phyloP scores from a whole-genome alignment of 2,329 filamentous ascomycete species.

The Gnomoniopsis smithogilvyi region DNA sequence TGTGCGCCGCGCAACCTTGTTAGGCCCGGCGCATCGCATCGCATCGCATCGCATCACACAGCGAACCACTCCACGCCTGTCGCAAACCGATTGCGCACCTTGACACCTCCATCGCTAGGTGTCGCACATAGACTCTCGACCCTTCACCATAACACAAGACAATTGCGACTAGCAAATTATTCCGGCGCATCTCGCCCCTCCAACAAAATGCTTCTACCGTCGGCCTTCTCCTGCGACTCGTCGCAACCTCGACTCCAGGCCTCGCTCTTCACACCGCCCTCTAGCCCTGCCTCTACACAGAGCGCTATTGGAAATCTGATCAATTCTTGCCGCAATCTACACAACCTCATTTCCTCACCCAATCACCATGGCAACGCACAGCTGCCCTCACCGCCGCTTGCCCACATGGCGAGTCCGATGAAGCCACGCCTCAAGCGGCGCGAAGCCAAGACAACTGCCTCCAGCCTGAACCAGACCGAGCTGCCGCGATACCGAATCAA shows the following conservation, averaged over 20 bases:
- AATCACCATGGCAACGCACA: slow-evolving; percentile 27
- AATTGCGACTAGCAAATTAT: background rate
- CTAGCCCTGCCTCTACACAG: slow-evolving; percentile 49
- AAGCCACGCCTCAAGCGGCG: slow-evolving; percentile 55
- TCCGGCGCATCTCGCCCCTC: background rate
- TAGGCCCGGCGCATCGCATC: slow-evolving; percentile 15
- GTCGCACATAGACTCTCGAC: background rate
- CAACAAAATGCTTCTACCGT: slow-evolving; percentile 53
- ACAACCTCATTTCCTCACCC: slow-evolving; percentile 51
- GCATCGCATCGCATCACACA: too few relatives aligned
- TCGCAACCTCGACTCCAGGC: slow-evolving; percentile 47
- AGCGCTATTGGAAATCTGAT: slow-evolving; percentile 53
- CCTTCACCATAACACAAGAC: background rate
- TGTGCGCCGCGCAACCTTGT: slow-evolving; percentile 12
- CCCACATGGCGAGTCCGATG: slow-evolving; percentile 44
- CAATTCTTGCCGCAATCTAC: slow-evolving; percentile 58
- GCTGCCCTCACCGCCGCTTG: slow-evolving; percentile 54
- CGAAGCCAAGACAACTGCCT: slow-evolving; percentile 24
- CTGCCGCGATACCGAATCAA: slow-evolving; percentile 34
- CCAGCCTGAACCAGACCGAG: slow-evolving; percentile 27
- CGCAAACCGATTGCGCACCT: slow-evolving; percentile 12
- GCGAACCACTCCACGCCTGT: slow-evolving; percentile 5
- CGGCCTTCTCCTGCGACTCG: slow-evolving; percentile 55
- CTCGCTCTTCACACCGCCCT: slow-evolving; percentile 54
- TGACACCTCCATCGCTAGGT: background rate